Evolutionary conservation across 2,329 filamentous ascomycete species (phyloP), one percentile per base, ranked within the genome.

Genomic region (Aureobasidium sp.): DNA sequence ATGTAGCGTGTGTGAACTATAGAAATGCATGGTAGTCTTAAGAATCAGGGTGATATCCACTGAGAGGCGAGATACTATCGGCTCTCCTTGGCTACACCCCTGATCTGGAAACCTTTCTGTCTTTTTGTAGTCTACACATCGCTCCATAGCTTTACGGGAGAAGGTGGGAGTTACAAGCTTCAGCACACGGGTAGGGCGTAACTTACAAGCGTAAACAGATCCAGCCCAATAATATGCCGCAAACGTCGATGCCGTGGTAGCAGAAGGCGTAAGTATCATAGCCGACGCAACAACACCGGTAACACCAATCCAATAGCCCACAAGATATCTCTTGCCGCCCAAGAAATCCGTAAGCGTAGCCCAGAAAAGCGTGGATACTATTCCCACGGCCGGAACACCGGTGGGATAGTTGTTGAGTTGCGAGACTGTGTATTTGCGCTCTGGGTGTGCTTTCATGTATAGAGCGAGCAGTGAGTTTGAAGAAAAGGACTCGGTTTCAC

Each of bases 191-290:
- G n/a, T n/a, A n/a, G n/a, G 7, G 5, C 21, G 21, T 17, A 1
- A 61, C 59, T 49, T 43, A 57, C 86, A 87, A 0, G 86, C 86
- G 65, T 89, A 89, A 0, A 88, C 84, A 3, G 80, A 76, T 0
- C 87, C 87, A 0, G 85, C 84, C 81, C 83, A 86, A 70, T 88
- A 89, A 65, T 88, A 89, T 4, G 85, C 84, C 0, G 71, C 84
- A 63, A 89, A 86, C 0, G 84, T 79, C 1, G 81, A 74, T 0
- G 78, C 68, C 0, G 82, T 85, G 2, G 78, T 79, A 0, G 74
- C 71, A 0, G 78, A 76, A 35, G 79, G 78, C 0, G 78, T 78
- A 0, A 89, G 72, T 1, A 89, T 81, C 76, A 89, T 80, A 4
- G 79, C 77, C 0, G 82, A 80, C 0, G 86, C 86, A 0, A 78